Conservation (phyloP, 2,329 filamentous ascomycete genomes). For the Hypoxylon sp. region DNA sequence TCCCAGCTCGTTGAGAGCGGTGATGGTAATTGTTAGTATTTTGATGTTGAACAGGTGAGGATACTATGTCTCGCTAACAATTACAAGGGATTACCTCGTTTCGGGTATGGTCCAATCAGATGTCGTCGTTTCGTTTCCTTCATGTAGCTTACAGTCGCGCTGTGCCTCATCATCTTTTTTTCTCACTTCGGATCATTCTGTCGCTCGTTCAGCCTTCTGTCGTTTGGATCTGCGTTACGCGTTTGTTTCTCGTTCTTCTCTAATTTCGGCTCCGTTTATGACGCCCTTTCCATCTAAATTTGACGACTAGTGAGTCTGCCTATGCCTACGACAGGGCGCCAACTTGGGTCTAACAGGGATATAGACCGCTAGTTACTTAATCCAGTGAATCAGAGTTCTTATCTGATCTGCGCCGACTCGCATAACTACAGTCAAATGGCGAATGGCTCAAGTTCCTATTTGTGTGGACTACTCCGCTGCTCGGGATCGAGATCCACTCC, state of each 20-base stretch:
- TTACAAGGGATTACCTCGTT: conserved; percentile 5
- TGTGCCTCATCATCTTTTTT: conserved; percentile 7
- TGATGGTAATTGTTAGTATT: conserved; percentile 20
- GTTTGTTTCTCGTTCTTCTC: conserved; percentile 16
- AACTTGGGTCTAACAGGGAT: conserved; percentile 14
- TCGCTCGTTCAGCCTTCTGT: background rate
- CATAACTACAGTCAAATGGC: conserved; percentile 21
- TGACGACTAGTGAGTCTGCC: conserved; percentile 9
- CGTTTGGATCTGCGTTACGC: background rate
- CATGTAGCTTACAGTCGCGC: background rate
- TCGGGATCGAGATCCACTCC: conserved; percentile 25
- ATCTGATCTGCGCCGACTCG: background rate
- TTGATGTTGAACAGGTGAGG: background rate
- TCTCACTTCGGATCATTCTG: background rate
- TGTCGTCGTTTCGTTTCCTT: conserved; percentile 3
- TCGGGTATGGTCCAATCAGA: conserved; percentile 22
- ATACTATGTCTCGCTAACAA: conserved; percentile 24
- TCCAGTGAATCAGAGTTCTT: background rate
- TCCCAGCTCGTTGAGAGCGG: background rate
- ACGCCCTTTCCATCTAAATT: conserved; percentile 1
- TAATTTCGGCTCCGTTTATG: background rate
- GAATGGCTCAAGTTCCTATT: conserved; percentile 22
- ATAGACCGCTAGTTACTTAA: conserved; percentile 2
- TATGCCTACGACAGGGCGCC: background rate
- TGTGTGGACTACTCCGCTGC: conserved; percentile 37